A percentile compares a stretch with the other conserved stretches of the same genome.
These are phyloP conservation scores for Hyphodiscus sp. DNA, from an alignment of 2,329 filamentous ascomycete genomes.

Conservation along the genomic window DNA sequence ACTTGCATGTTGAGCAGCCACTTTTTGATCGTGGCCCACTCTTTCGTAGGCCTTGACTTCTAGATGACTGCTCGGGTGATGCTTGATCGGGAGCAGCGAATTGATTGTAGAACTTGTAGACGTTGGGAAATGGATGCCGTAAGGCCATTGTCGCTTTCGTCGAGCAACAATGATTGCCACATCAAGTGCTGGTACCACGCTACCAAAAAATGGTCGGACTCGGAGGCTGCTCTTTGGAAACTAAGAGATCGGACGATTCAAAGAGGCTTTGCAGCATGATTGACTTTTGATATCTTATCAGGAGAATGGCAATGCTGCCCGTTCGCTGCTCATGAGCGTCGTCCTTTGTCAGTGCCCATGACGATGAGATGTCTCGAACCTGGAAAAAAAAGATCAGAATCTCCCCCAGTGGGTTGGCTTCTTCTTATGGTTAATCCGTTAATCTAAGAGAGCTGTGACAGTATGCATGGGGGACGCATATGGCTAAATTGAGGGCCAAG, in stretches of 20 bases:
- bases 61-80: slow-evolving; percentile 26
- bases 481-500: slow-evolving; percentile 22
- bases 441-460: slow-evolving; percentile 13
- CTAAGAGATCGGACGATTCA: not conserved
- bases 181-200: slow-evolving; percentile 6
- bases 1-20: slow-evolving; percentile 31
- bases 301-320: not conserved
- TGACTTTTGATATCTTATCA: not conserved
- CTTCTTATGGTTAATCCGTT: slow-evolving; percentile 16
- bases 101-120: slow-evolving; percentile 31
- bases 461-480: slow-evolving; percentile 22
- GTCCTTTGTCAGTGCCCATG: slow-evolving; percentile 22
- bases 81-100: slow-evolving; percentile 27
- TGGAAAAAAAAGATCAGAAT: slow-evolving; percentile 10
- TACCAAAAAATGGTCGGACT: not conserved
- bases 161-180: slow-evolving; percentile 7
- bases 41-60: slow-evolving; percentile 30
- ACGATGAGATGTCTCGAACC: slow-evolving; percentile 14
- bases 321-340: slow-evolving; percentile 17
- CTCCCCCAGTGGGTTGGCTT: slow-evolving; percentile 8
- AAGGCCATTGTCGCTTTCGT: slow-evolving; percentile 26
- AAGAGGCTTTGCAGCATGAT: not conserved
- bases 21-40: slow-evolving; percentile 29
- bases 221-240: not conserved
- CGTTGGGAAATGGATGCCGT: slow-evolving; percentile 29